These are phyloP conservation scores for Phylloporus arenicola DNA, from an alignment of 768 basidiomycete genomes.

Conservation along the genomic window DNA sequence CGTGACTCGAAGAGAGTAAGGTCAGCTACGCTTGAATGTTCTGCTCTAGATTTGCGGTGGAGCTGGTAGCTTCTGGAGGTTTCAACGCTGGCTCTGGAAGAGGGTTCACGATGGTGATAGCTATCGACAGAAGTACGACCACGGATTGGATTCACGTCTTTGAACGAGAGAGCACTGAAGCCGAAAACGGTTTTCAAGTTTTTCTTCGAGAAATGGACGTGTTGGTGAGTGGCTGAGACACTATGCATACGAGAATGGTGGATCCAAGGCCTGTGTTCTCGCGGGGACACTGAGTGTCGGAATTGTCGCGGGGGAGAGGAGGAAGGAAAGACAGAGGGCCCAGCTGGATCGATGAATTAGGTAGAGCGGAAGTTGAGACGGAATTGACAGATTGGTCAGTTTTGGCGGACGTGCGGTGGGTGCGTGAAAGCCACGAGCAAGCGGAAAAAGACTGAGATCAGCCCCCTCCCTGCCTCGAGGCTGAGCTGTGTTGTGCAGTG, in stretches of 20 bases:
- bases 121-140: constrained; percentile 27
- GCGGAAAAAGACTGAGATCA: constrained; percentile 27
- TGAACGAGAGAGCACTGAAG: constrained; percentile 35
- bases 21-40: constrained; percentile 36
- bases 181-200: constrained; percentile 48
- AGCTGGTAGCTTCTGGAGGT: constrained; percentile 34
- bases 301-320: constrained; percentile 16
- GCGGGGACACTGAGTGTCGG: constrained; percentile 22
- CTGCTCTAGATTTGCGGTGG: constrained; percentile 33
- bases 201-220: constrained; percentile 36
- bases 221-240: constrained; percentile 34
- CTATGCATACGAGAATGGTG: constrained; percentile 39
- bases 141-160: constrained; percentile 29
- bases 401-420: constrained; percentile 30
- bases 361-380: constrained; percentile 24
- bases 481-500: constrained; percentile 16
- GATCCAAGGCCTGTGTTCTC: constrained; percentile 20
- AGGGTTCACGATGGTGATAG: constrained; percentile 24
- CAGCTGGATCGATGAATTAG: constrained; percentile 27
- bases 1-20: constrained; percentile 39
- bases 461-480: constrained; percentile 27
- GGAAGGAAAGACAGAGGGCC: constrained; percentile 25
- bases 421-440: constrained; percentile 34
- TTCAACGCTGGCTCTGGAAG: constrained; percentile 42
- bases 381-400: constrained; percentile 26